phyloP scores from a whole-genome alignment of 805 yeast species.

The Alloascoidea africana region DNA sequence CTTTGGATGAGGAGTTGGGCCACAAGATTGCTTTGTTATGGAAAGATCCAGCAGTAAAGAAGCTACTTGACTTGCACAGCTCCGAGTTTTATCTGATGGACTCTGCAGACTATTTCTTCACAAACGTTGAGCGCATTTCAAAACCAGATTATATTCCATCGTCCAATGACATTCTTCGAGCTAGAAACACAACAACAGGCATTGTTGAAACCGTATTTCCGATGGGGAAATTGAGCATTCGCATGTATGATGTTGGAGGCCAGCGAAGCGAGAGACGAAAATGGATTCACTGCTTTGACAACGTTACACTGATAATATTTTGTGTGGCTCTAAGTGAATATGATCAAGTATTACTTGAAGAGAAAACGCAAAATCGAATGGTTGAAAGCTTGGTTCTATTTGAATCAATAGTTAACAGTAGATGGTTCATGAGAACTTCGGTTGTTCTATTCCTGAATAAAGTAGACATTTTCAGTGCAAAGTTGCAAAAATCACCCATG shows the following conservation, averaged over 20 bases:
- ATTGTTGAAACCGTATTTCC: constrained; percentile 61
- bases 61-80: constrained; percentile 40
- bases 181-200: constrained; percentile 78
- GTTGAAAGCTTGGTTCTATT: constrained; percentile 64
- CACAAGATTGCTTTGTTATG: constrained; percentile 35
- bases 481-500: constrained; percentile 55
- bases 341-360: constrained; percentile 64
- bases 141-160: constrained; percentile 43
- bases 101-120: constrained; percentile 62
- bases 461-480: constrained; percentile 68
- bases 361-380: constrained; percentile 45
- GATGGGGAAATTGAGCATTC: constrained; percentile 42
- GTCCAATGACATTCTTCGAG: constrained; percentile 56
- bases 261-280: constrained; percentile 78
- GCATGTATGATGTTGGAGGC: constrained; percentile 72
- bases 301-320: constrained; percentile 66
- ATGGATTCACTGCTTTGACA: constrained; percentile 85
- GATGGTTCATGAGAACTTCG: constrained; percentile 75
- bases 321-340: constrained; percentile 76
- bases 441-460: constrained; percentile 68
- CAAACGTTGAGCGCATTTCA: constrained; percentile 42
- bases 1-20: constrained; percentile 35
- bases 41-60: constrained; percentile 38
- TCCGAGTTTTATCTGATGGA: constrained; percentile 74
- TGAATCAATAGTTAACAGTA: constrained; percentile 71